Percentiles rank a stretch among this genome's conserved stretches.
phyloP scores from a whole-genome alignment of 2,329 filamentous ascomycete genomes.

The Fusarium nisikadoi region DNA sequence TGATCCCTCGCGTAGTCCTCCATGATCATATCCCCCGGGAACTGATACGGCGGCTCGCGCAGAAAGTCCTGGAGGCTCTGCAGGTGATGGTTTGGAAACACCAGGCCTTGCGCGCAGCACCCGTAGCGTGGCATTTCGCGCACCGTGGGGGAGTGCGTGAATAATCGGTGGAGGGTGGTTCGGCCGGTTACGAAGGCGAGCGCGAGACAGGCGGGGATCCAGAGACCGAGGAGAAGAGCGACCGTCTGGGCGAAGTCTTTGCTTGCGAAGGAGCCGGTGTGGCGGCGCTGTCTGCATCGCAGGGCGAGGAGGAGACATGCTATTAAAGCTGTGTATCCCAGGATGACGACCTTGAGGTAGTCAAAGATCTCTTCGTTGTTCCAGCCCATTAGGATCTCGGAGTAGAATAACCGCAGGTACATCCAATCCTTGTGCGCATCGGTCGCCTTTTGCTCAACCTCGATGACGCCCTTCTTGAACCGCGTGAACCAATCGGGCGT shows the following conservation, averaged over 20 bases:
- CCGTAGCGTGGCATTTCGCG: slow-evolving; percentile 53
- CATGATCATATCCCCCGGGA: slow-evolving; percentile 50
- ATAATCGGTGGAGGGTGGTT: slow-evolving; percentile 42
- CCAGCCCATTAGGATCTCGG: slow-evolving; percentile 53
- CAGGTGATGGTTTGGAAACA: slow-evolving; percentile 49
- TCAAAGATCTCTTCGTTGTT: slow-evolving; percentile 50
- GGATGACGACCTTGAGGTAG: slow-evolving; percentile 44
- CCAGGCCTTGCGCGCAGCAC: slow-evolving; percentile 53
- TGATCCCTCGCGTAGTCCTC: slow-evolving; percentile 48
- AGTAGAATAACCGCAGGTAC: slow-evolving; percentile 54
- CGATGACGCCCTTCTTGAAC: slow-evolving; percentile 42
- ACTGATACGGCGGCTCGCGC: slow-evolving; percentile 47
- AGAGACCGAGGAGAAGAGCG: slow-evolving; percentile 44
- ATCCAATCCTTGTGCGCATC: slow-evolving; percentile 45
- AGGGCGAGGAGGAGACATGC: slow-evolving; percentile 16
- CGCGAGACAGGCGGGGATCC: slow-evolving; percentile 48
- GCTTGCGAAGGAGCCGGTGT: slow-evolving; percentile 7
- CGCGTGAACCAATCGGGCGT: slow-evolving; percentile 49
- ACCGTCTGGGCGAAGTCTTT: slow-evolving; percentile 40
- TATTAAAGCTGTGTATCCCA: slow-evolving; percentile 42
- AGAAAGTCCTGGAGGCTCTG: slow-evolving; percentile 43
- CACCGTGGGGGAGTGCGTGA: slow-evolving; percentile 37
- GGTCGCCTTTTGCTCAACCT: slow-evolving; percentile 43
- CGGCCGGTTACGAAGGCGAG: slow-evolving; percentile 48
- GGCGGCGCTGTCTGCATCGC: slow-evolving; percentile 17